A percentile compares a stretch with the other conserved stretches of the same genome.
Conservation (phyloP, 202 grass and related monocot genomes). For the Brachypodium distachyon region DNA sequence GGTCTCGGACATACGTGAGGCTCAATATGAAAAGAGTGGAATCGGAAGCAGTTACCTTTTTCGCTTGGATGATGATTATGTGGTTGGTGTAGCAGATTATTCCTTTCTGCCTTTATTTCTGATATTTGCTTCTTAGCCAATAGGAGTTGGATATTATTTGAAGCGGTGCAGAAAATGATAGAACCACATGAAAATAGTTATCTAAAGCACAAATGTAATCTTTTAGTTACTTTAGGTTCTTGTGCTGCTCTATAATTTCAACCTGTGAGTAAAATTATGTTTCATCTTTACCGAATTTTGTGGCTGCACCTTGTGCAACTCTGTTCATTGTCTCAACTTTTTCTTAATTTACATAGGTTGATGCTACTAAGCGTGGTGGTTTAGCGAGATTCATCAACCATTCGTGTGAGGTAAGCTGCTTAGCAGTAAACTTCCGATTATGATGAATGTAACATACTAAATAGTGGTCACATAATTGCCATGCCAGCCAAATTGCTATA, state of each 20-base stretch:
- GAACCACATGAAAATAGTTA: background rate
- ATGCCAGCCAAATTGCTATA: conserved; percentile 88
- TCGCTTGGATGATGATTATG: conserved; percentile 88
- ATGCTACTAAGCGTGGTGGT: conserved; percentile 89
- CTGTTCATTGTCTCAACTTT: background rate
- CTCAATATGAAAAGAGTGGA: conserved; percentile 77
- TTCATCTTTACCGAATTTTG: background rate
- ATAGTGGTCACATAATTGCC: conserved; percentile 9
- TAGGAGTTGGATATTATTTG: background rate
- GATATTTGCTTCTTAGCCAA: background rate
- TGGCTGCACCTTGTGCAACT: conserved; percentile 8
- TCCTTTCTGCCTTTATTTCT: background rate
- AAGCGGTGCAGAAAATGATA: background rate
- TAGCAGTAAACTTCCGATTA: conserved; percentile 9
- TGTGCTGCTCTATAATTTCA: background rate
- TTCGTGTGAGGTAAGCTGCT: conserved; percentile 72
- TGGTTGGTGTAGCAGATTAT: conserved; percentile 49
- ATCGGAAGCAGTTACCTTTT: conserved; percentile 96
- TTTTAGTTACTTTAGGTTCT: background rate
- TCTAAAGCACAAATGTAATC: background rate
- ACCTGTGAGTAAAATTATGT: background rate
- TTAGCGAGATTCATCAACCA: conserved; percentile 98
- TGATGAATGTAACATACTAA: conserved; percentile 9
- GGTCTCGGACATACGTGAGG: conserved; percentile 83
- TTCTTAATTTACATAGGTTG: conserved; percentile 51